These are phyloP conservation scores for Catunica adiposa DNA, from an alignment of 2,329 filamentous ascomycete genomes.

Conservation along the genomic window DNA sequence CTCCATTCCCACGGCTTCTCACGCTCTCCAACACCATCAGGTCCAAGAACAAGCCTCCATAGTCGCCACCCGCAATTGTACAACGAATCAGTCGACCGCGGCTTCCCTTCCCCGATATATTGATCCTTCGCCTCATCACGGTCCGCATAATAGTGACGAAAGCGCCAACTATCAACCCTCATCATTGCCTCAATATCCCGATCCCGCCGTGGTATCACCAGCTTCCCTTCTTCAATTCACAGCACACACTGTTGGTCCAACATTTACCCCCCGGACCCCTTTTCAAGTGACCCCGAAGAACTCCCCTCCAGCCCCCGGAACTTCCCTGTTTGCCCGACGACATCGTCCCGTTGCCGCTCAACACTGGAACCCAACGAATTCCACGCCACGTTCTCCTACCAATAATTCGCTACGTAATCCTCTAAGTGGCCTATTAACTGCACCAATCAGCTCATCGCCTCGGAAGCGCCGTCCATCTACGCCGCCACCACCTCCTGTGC, in stretches of 20 bases:
- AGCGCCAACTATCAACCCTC: not conserved
- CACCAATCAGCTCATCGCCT: constrained; percentile 8
- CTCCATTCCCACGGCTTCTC: constrained; percentile 33
- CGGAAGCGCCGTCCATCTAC: constrained; percentile 34
- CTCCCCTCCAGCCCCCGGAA: not conserved
- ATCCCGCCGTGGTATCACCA: not conserved
- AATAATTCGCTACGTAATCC: constrained; percentile 14
- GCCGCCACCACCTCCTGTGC: constrained; percentile 35
- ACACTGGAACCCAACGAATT: constrained; percentile 46
- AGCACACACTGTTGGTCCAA: constrained; percentile 10
- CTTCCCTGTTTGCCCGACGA: constrained; percentile 18
- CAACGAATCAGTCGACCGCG: constrained; percentile 12
- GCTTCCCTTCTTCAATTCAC: not conserved
- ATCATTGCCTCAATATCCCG: not conserved
- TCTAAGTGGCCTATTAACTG: not conserved
- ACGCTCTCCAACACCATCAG: constrained; percentile 18
- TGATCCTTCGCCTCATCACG: not conserved
- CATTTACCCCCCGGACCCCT: not conserved
- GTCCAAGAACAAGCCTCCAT: constrained; percentile 11
- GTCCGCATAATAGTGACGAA: not conserved
- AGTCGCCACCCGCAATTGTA: constrained; percentile 3
- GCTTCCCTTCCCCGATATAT: not conserved
- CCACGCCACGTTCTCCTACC: constrained; percentile 30
- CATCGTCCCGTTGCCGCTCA: constrained; percentile 31
- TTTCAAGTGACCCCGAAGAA: constrained; percentile 1